A percentile compares a stretch with the other conserved stretches of the same genome.
Conservation (phyloP, 2,329 filamentous ascomycete genomes). For the Fusarium lyarnte region DNA sequence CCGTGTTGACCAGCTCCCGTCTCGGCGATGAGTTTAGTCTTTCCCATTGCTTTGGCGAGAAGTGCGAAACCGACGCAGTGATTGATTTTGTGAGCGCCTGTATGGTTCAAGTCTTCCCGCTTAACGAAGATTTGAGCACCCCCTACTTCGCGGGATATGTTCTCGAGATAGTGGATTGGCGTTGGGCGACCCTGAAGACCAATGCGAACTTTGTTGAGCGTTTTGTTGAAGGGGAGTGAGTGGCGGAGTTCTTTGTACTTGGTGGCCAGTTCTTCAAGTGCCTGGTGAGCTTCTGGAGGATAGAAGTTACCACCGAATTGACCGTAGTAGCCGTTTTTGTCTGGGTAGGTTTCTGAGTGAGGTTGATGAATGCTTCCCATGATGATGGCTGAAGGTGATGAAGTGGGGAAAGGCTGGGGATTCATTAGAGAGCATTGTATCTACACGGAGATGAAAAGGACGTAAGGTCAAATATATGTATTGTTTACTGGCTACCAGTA, state of each 20-base stretch:
- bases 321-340: not conserved
- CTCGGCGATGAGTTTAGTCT: constrained; percentile 3
- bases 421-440: too few relatives aligned
- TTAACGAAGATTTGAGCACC: constrained; percentile 9
- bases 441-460: too few relatives aligned
- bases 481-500: too few relatives aligned
- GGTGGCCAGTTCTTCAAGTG: not conserved
- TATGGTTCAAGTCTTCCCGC: constrained; percentile 2
- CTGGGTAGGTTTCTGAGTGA: not conserved
- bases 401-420: accelerated
- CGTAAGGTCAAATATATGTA: too few relatives aligned
- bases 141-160: not conserved
- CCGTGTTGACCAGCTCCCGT: constrained; percentile 11
- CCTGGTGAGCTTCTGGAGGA: not conserved
- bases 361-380: not conserved
- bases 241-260: not conserved
- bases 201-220: not conserved
- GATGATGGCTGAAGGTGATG: not conserved
- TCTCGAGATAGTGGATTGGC: not conserved
- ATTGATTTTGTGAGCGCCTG: constrained; percentile 9
- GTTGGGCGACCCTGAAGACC: constrained; percentile 4
- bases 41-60: constrained; percentile 8
- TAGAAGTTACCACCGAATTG: constrained; percentile 7
- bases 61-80: constrained; percentile 15
- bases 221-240: not conserved